Base-by-base conservation (phyloP, 1,284 basidiomycete species). In the Ustilago shanxiensis region DNA sequence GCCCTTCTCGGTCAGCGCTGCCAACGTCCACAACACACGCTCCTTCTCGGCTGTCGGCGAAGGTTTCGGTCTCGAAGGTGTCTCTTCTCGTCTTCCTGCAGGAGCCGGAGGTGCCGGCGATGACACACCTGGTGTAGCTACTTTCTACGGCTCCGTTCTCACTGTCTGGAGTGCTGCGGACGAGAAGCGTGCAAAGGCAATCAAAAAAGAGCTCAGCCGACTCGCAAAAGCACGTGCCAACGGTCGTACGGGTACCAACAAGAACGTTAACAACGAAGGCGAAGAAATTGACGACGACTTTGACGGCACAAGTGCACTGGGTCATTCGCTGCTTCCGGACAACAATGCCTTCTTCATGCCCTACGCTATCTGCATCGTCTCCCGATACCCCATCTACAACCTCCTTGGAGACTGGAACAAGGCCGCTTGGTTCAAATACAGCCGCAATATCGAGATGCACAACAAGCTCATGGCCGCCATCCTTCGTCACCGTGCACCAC, bases 61-160 rank as follows among this genome's bases (percentile, higher is more conserved):
- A 83, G 57, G 84, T 28, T 70, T 75, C 51, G 81, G 81, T 28
- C 67, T 92, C 33, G 67, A 93, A 28, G 89, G 91, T 90, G 93
- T 92, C 24, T 91, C 92, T 57, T 89, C 93, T 24, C 92, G 92
- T 1, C 92, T 92, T 8, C 87, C 91, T 4, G 89, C 90, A 76
- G 80, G 49, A 24, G 20, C 63, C 29, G 31, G 39, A 6, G 28
- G 63, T 29, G 35, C 64, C 2, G 70, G 76, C 37, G 84, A 85
- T 22, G 76, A 82, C 56, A 74, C 66, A 37, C 66, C 66, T 20
- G 59, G 71, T 58, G 44, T 64, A n/a, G 69, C 82, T 41, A 80
- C 82, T 26, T 79, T 82, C 53, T 82, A 81, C 66, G 79, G 80
- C 31, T 75, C 83, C 20, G 74, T 66, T 50, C 69, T 81, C n/a